phyloP scores from a whole-genome alignment of 2,329 filamentous ascomycete species.

The Waltergamsia citrina region DNA sequence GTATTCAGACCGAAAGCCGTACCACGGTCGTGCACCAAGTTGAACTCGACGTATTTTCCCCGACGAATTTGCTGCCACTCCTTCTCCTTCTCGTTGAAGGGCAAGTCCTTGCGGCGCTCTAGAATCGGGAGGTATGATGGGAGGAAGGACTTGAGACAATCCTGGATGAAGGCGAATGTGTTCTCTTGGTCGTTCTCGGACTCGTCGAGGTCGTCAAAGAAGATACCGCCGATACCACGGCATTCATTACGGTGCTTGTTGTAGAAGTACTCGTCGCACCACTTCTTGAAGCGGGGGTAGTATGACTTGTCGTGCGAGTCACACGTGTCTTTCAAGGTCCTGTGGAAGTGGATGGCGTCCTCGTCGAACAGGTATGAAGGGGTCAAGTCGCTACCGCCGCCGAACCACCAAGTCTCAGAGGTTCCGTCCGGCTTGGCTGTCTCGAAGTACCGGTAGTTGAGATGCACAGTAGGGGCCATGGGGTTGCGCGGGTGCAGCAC shows the following conservation, averaged over 20 bases:
- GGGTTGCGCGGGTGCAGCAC: constrained; percentile 92
- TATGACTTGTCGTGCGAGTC: constrained; percentile 88
- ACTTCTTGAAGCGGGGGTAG: constrained; percentile 91
- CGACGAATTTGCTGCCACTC: constrained; percentile 92
- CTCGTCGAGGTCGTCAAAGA: constrained; percentile 95
- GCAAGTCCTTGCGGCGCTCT: constrained; percentile 82
- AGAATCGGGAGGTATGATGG: constrained; percentile 89
- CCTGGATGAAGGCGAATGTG: constrained; percentile 80
- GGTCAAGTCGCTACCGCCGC: constrained; percentile 88
- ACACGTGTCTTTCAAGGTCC: constrained; percentile 83
- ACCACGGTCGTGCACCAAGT: constrained; percentile 91
- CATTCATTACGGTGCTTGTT: constrained; percentile 85
- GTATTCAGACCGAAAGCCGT: constrained; percentile 92
- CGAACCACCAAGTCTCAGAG: constrained; percentile 94
- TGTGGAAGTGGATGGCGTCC: constrained; percentile 94
- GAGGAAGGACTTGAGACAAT: constrained; percentile 77
- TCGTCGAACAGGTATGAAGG: constrained; percentile 94
- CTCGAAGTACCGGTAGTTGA: constrained; percentile 99
- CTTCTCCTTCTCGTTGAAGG: constrained; percentile 77
- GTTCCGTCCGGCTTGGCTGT: constrained; percentile 77
- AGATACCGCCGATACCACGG: constrained; percentile 89
- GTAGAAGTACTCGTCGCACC: constrained; percentile 97
- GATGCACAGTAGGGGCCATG: constrained; percentile 93
- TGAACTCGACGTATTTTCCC: constrained; percentile 97
- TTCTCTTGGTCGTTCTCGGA: constrained; percentile 80